Conservation (phyloP, 2,329 filamentous ascomycete species). For the Colletotrichum trifolii region DNA sequence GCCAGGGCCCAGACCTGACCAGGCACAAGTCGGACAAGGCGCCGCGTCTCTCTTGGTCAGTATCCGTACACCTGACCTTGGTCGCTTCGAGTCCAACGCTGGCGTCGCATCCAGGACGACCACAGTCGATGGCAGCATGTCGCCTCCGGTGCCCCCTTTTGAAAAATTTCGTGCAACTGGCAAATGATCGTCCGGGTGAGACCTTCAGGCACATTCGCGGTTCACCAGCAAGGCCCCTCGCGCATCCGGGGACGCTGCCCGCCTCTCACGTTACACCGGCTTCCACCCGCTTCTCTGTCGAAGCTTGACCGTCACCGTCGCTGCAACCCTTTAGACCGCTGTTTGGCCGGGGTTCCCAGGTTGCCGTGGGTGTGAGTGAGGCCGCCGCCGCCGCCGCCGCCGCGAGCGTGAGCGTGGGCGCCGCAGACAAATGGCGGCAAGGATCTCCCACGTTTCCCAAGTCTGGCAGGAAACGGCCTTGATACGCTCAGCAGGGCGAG, state of each 20-base stretch:
- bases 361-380: background rate
- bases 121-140: slow-evolving; percentile 1
- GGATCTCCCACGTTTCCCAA: slow-evolving; percentile 19
- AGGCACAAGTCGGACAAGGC: too few species aligned
- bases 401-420: background rate
- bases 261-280: slow-evolving; percentile 34
- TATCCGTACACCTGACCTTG: too few species aligned
- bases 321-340: slow-evolving; percentile 32
- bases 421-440: slow-evolving; percentile 15
- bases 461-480: slow-evolving; percentile 32
- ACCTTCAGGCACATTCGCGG: slow-evolving; percentile 23
- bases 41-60: too few species aligned
- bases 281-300: slow-evolving; percentile 23
- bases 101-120: background rate
- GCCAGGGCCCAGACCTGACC: too few species aligned
- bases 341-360: slow-evolving; percentile 17
- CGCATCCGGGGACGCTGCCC: slow-evolving; percentile 35
- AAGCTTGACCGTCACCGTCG: slow-evolving; percentile 27
- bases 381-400: background rate
- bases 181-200: slow-evolving; percentile 20
- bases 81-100: background rate
- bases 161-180: slow-evolving; percentile 18
- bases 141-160: slow-evolving; percentile 18
- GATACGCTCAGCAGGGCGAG: slow-evolving; percentile 20
- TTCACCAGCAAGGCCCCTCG: slow-evolving; percentile 35